These are phyloP conservation scores for Harringtonia lauricola DNA, from an alignment of 2,329 filamentous ascomycete species.

Conservation along the genomic window DNA sequence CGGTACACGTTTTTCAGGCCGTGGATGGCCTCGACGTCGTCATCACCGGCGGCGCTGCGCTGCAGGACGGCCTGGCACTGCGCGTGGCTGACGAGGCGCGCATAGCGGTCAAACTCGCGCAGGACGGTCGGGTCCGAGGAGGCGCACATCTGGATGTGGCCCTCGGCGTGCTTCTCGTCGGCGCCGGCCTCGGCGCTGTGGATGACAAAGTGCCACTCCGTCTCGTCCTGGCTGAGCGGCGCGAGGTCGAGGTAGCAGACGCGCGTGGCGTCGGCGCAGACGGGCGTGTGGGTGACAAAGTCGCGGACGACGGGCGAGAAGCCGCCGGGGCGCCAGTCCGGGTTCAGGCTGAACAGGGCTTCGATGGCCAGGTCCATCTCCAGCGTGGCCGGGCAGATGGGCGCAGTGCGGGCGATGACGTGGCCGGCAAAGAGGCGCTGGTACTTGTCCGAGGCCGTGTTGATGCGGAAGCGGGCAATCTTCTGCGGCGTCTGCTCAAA, in stretches of 20 bases:
- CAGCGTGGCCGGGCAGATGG: constrained; percentile 27
- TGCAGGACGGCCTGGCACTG: constrained; percentile 19
- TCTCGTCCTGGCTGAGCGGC: not conserved
- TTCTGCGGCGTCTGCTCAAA: constrained; percentile 7
- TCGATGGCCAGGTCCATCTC: constrained; percentile 22
- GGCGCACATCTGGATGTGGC: constrained; percentile 15
- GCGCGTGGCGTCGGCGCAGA: constrained; percentile 18
- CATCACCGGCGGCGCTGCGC: constrained; percentile 1
- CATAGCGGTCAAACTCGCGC: constrained; percentile 17
- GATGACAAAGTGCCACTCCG: not conserved
- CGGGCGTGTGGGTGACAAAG: constrained; percentile 19
- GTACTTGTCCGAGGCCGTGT: constrained; percentile 24
- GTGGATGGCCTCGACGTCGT: constrained; percentile 20
- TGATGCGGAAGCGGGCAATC: constrained; percentile 28
- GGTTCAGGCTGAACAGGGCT: constrained; percentile 18
- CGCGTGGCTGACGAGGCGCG: constrained; percentile 21
- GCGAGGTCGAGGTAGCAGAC: not conserved
- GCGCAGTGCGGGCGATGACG: constrained; percentile 24
- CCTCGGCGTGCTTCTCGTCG: constrained; percentile 13
- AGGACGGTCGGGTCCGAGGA: constrained; percentile 7
- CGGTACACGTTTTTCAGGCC: constrained; percentile 26
- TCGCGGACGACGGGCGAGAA: constrained; percentile 19
- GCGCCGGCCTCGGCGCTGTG: not conserved
- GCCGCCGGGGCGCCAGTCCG: not conserved
- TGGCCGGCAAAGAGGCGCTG: constrained; percentile 23